phyloP scores from a whole-genome alignment of 108 stramenopile species.

The Schizochytrium sp. region DNA sequence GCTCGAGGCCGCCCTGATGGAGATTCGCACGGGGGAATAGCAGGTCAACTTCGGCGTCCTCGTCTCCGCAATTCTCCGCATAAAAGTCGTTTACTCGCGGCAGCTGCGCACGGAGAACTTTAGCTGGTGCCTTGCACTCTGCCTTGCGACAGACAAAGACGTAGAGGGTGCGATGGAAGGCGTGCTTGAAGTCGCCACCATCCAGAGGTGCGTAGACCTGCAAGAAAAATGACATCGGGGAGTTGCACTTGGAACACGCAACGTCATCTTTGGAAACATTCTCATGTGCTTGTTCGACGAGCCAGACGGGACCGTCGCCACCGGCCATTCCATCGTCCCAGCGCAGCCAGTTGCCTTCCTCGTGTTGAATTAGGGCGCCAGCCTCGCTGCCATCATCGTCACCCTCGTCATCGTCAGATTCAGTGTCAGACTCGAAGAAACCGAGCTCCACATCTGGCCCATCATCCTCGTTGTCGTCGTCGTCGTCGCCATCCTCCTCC shows the following conservation, averaged over 20 bases:
- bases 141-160: neutral
- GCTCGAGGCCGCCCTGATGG: neutral
- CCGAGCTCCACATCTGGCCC: neutral
- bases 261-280: neutral
- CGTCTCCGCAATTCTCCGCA: neutral
- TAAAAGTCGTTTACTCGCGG: neutral
- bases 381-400: neutral
- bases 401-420: neutral
- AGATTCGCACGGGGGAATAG: neutral
- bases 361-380: neutral
- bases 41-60: neutral
- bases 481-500: neutral
- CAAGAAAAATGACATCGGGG: neutral
- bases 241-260: neutral
- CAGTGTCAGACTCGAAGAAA: neutral
- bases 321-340: slow-evolving; percentile 13
- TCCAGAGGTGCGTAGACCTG: slow-evolving; percentile 12
- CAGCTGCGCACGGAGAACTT: neutral
- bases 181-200: neutral
- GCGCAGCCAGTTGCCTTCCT: neutral
- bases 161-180: neutral
- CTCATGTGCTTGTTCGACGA: neutral
- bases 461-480: neutral
- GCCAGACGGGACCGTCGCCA: neutral
- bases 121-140: neutral